Conservation (phyloP, 805 yeast genomes). For the Grigorovia yakushimaensis region DNA sequence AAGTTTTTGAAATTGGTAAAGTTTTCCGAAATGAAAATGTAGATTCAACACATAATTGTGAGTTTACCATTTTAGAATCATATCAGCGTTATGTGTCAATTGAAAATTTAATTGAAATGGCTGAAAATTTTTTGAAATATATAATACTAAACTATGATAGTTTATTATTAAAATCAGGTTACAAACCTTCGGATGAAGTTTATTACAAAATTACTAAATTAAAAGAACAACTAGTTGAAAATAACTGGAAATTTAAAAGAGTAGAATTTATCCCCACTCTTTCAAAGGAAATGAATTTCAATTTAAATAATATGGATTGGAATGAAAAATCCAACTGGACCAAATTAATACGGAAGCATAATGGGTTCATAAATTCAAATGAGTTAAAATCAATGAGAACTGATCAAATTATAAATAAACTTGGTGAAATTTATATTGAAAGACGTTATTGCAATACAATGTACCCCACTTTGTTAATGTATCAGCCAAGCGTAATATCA, state of each 20-base stretch:
- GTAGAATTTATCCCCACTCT: constrained; percentile 27
- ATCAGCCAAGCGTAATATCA: constrained; percentile 78
- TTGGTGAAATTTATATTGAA: constrained; percentile 57
- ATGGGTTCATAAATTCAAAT: neutral
- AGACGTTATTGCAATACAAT: constrained; percentile 37
- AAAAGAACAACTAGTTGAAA: constrained; percentile 6
- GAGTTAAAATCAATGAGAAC: constrained; percentile 31
- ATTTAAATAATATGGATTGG: constrained; percentile 27
- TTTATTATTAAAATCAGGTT: neutral
- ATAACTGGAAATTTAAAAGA: constrained; percentile 22
- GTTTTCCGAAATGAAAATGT: constrained; percentile 88
- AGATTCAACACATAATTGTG: constrained; percentile 90
- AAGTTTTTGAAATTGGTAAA: constrained; percentile 77
- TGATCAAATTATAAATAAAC: constrained; percentile 52
- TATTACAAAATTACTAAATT: constrained; percentile 2
- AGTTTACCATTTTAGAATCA: constrained; percentile 83
- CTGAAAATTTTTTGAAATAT: constrained; percentile 45
- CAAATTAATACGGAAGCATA: neutral
- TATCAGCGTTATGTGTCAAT: constrained; percentile 65
- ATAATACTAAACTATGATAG: constrained; percentile 18
- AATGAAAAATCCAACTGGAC: constrained; percentile 13
- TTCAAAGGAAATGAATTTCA: constrained; percentile 14
- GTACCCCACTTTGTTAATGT: constrained; percentile 62
- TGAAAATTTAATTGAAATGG: constrained; percentile 52
- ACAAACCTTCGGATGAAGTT: neutral